Evolutionary conservation across 2,329 filamentous ascomycete genomes (phyloP).

Genomic region (Scedosporium aurantiacum): DNA sequence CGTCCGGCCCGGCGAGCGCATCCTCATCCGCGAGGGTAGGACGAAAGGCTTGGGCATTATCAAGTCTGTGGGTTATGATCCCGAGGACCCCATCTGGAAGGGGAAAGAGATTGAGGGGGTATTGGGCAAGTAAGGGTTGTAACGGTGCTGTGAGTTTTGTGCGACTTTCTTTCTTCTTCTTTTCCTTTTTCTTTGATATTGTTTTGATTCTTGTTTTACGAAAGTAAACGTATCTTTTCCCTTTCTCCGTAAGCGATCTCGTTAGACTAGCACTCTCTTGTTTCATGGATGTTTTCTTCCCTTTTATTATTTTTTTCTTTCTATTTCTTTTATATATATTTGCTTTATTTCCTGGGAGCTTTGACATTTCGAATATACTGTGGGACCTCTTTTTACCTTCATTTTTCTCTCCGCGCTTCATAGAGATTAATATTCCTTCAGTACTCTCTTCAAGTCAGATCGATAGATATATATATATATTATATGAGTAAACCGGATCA

Average conservation of each 20-base stretch:
- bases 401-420: neutral
- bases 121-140: neutral
- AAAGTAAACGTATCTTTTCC: neutral
- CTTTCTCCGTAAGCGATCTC: neutral
- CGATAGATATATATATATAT: no score
- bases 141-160: neutral
- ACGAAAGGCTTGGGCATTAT: constrained; percentile 95
- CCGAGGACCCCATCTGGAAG: constrained; percentile 15
- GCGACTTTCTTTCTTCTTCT: neutral
- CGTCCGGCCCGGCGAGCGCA: constrained; percentile 72
- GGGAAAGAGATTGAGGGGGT: neutral
- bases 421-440: neutral
- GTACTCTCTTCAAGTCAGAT: no score
- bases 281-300: neutral
- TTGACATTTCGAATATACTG: neutral
- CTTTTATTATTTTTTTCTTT: neutral
- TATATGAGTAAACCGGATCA: no score
- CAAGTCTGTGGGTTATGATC: constrained; percentile 81
- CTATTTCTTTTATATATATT: neutral
- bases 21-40: constrained; percentile 86
- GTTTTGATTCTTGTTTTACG: no score
- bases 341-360: neutral
- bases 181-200: neutral
- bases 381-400: neutral
- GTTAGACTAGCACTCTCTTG: neutral